phyloP scores from a whole-genome alignment of 306 rosid species.

The Begonia masoniana region DNA sequence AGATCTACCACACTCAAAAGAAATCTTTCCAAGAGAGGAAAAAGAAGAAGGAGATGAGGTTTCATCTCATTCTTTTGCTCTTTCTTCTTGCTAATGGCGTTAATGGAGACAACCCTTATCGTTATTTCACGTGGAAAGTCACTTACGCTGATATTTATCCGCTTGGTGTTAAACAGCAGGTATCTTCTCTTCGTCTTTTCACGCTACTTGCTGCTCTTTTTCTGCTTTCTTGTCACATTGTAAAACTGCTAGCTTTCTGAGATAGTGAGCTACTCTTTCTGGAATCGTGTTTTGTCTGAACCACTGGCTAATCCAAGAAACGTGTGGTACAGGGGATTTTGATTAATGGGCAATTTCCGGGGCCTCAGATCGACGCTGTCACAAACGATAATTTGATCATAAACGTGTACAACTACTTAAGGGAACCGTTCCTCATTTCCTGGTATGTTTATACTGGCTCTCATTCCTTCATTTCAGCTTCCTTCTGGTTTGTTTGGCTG shows the following conservation, averaged over 20 bases:
- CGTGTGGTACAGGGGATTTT: constrained; percentile 63
- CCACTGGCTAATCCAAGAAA: constrained; percentile 4
- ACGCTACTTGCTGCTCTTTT: neutral
- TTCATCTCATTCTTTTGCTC: constrained; percentile 14
- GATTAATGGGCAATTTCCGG: constrained; percentile 95
- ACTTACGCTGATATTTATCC: constrained; percentile 84
- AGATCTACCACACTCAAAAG: no score
- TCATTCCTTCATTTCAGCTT: neutral
- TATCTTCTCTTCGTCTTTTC: constrained; percentile 10
- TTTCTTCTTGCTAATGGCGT: constrained; percentile 24
- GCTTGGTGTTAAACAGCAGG: constrained; percentile 91
- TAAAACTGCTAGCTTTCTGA: neutral
- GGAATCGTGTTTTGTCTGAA: neutral
- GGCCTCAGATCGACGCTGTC: constrained; percentile 93
- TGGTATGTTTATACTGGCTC: constrained; percentile 31
- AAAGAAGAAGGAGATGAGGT: neutral
- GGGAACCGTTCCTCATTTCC: constrained; percentile 80
- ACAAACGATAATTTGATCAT: constrained; percentile 85
- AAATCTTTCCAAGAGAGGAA: no score
- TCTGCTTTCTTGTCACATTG: neutral
- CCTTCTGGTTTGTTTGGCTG: constrained; percentile 4
- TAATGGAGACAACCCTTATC: constrained; percentile 68
- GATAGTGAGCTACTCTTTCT: neutral
- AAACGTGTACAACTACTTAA: constrained; percentile 63
- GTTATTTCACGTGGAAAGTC: constrained; percentile 74